Base-by-base conservation (phyloP, 1,284 basidiomycete species). In the Pseudozyma thailandica region DNA sequence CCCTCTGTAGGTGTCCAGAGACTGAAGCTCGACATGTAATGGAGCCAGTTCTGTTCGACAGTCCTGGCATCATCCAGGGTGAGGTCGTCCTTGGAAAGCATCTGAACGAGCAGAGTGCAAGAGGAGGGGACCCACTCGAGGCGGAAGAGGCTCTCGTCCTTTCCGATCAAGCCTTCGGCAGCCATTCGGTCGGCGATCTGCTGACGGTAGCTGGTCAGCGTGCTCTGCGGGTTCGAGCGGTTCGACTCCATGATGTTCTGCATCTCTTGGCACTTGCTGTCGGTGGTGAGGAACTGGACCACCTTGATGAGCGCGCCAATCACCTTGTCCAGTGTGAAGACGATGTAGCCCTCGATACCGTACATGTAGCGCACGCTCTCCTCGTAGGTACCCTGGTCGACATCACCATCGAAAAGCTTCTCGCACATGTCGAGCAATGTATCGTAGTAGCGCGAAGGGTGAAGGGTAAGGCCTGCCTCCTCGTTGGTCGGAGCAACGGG, bases 351-450 rank as follows among this genome's bases (percentile, higher is more conserved):
- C 86, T 93, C 91, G 72, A 90, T 94, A 30, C 93, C 92, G 85
- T 95, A 98, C 87, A 98, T 94, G 88, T 92, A 93, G 61, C 96
- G 86, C 87, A 96, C 89, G 76, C 93, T 92, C 82, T 98, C 95
- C 83, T 98, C 96, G 80, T 93, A 98, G 18, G 90, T 89, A 27
- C 87, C 85, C 79, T 91, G 91, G 84, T 98, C 95, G 66, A 98
- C 87, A 80, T 98, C 94, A 63, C 88, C 90, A 78, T 94, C 92
- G 79, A 98, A 98, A 47, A 96, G 84, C 85, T 92, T 92, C 84
- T 96, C 94, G 82, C 91, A 92, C n/a, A 93, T 90, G 64, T 91
- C 92, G 42, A 98, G 86, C 44, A 96, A 87, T 78, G 94, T 93
- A 84, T 89, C 87, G 84, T 98, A 98, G 82, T 93, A 86, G 43